Base-by-base conservation (phyloP, 1,139 yeast species). In the Zhuliangozyma parablackwelliae region DNA sequence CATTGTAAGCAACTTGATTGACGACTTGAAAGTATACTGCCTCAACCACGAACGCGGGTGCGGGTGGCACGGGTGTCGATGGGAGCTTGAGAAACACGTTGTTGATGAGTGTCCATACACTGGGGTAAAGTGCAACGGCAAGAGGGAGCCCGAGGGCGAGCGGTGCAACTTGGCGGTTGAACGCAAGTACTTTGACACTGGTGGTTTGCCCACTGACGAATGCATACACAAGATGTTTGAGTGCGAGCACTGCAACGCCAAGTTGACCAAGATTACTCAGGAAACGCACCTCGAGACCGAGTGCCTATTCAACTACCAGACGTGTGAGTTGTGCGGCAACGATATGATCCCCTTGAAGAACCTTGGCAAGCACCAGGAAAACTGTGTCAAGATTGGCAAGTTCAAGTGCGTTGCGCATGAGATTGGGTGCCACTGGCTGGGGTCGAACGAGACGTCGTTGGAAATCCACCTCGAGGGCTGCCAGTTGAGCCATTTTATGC, bases 21-120 rank as follows among this genome's bases (percentile, higher is more conserved):
- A 80, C 50, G 87, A 81, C 37, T 62, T 82, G 34, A 61, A 65
- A 37, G 85, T 81, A 1, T 57, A 53, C 33, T 82, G 89, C 50
- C 65, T 80, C 36, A 76, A 78, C 47, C 39, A 50, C 10, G 61
- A 57, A 28, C 52, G 82, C 34, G 89, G 88, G 0, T 82, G 89
- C 53, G 55, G 47, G 2, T 76, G 81, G 79, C 49, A 47, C 3
- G 84, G 83, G 2, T 65, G 76, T 42, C 59, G 87, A 24, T 80
- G 88, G 84, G 72, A 75, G 38, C 49, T 80, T 6, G 72, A 71
- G 33, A 69, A 63, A 32, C 89, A 82, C 55, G 60, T 78, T 2
- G 34, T 59, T 7, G 54, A 56, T 2, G 75, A 69, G 21, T 82
- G 89, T 53, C 69, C 57, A 7, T 70, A 56, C 47, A 78, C 82